Evolutionary conservation across 352 stramenopile species (phyloP).

Genomic region (Phytophthora syringae): DNA sequence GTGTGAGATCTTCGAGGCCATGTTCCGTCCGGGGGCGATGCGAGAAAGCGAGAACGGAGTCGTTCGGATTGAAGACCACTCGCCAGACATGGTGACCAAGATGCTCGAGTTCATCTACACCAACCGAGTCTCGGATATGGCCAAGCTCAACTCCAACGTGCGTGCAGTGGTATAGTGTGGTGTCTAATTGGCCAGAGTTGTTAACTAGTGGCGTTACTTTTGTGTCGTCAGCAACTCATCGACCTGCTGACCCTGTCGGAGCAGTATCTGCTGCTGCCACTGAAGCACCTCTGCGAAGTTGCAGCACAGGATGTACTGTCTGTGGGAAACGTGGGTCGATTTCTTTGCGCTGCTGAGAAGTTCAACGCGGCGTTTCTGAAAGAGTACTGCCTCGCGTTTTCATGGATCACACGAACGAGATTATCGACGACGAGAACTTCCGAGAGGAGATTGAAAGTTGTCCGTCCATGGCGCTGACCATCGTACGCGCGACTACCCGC

Average conservation of each 20-base stretch:
- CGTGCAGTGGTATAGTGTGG: constrained; percentile 10
- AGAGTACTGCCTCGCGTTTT: constrained; percentile 84
- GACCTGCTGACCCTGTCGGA: constrained; percentile 83
- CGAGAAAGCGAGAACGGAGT: constrained; percentile 81
- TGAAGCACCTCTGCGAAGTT: constrained; percentile 84
- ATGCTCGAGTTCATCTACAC: constrained; percentile 95
- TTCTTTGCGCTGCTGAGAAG: constrained; percentile 82
- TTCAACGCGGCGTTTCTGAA: constrained; percentile 87
- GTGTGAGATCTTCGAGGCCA: constrained; percentile 91
- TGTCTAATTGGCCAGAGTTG: not conserved
- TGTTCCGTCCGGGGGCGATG: constrained; percentile 89
- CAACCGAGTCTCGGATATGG: constrained; percentile 85
- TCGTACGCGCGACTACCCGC: constrained; percentile 71
- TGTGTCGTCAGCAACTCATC: constrained; percentile 74
- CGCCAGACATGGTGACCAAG: constrained; percentile 85
- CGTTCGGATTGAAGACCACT: constrained; percentile 86
- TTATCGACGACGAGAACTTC: constrained; percentile 87
- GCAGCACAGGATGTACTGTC: constrained; percentile 73
- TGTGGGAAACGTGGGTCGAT: constrained; percentile 77
- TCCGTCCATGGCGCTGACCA: constrained; percentile 76
- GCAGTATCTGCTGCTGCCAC: constrained; percentile 77
- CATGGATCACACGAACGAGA: constrained; percentile 74
- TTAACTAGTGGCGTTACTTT: constrained; percentile 10
- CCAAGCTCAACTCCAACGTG: constrained; percentile 77
- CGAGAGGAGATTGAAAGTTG: constrained; percentile 82